Evolutionary conservation across 306 rosid species (phyloP), one percentile per base, ranked within the genome.

Genomic region (Cucurbita moschata): DNA sequence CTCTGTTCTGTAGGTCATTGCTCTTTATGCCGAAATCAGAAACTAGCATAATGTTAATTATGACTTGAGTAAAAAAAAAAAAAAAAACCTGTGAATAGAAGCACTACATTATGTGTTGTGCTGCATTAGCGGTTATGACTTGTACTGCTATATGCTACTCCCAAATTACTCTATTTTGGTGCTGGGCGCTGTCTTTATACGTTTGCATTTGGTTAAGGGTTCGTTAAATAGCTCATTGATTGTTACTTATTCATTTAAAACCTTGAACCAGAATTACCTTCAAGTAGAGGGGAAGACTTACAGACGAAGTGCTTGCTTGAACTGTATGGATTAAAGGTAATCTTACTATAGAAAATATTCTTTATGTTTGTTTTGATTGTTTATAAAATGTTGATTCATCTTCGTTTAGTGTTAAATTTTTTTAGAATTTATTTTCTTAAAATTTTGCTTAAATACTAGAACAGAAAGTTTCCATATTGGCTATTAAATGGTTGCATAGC

Each of bases 241-340:
- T 71, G 73, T 69, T 73, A 58, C 81, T 82, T 61, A 78, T 55
- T 53, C 37, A 14, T 26, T 44, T 76, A 47, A 50, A 54, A 16
- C 83, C 82, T 83, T 78, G 75, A 83, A 81, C 76, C 89, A 95
- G 97, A 81, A 76, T 84, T 95, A 81, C 99, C 99, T 77, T 88
- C 99, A 80, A 91, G 82, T 76, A 87, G 90, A 83, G 99, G 97
- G 66, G 99, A 95, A 76, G 96, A 91, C 77, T 81, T 95, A 84
- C 96, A 95, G 90, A 84, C 92, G 44, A 95, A 87, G 85, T 91
- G 97, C 88, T 85, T 95, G 81, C 88, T 89, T 79, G 99, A 95
- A 76, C 86, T 91, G 65, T 91, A 88, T 86, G 99, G 97, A 68
- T 79, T 95, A 76, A 91, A 95, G 99, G 99, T 95, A 89, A 83